A percentile compares a stretch with the other conserved stretches of the same genome.
Conservation (phyloP, 2,329 filamentous ascomycete species). For the Mycocentrospora acerina region DNA sequence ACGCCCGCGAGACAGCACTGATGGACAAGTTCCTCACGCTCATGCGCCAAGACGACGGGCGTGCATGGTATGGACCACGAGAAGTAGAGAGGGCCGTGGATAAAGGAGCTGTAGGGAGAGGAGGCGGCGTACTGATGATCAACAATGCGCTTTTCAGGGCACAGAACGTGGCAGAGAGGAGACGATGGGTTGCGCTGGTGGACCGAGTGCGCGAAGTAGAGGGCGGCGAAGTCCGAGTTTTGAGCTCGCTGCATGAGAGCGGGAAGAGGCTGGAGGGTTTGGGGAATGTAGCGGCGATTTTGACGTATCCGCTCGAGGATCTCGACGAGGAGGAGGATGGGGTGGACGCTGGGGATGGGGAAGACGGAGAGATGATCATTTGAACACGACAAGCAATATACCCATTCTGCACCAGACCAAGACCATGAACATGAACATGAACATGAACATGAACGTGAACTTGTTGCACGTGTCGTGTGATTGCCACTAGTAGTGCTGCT, state of each 20-base stretch:
- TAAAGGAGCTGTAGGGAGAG: constrained; percentile 83
- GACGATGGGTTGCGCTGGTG: constrained; percentile 80
- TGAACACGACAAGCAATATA: constrained; percentile 1
- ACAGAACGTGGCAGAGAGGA: constrained; percentile 73
- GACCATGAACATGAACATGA: no score
- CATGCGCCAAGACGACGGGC: constrained; percentile 79
- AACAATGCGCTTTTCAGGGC: constrained; percentile 87
- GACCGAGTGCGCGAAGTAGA: constrained; percentile 79
- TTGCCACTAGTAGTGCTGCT: no score
- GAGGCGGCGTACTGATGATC: constrained; percentile 81
- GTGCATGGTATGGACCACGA: constrained; percentile 84
- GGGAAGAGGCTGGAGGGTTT: constrained; percentile 80
- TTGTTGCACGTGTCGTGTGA: no score
- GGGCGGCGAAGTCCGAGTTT: constrained; percentile 83
- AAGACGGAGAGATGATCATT: constrained; percentile 30
- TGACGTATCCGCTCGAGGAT: constrained; percentile 85
- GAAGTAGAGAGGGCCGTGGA: constrained; percentile 82
- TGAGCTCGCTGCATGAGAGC: constrained; percentile 93
- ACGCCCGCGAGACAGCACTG: constrained; percentile 75
- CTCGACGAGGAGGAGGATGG: constrained; percentile 65
- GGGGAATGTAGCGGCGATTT: constrained; percentile 83
- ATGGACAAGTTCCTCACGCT: constrained; percentile 83
- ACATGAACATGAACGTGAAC: no score
- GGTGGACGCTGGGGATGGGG: constrained; percentile 28
- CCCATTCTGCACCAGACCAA: no score